Conservation (phyloP, 768 basidiomycete species). For the Suillus sp. region DNA sequence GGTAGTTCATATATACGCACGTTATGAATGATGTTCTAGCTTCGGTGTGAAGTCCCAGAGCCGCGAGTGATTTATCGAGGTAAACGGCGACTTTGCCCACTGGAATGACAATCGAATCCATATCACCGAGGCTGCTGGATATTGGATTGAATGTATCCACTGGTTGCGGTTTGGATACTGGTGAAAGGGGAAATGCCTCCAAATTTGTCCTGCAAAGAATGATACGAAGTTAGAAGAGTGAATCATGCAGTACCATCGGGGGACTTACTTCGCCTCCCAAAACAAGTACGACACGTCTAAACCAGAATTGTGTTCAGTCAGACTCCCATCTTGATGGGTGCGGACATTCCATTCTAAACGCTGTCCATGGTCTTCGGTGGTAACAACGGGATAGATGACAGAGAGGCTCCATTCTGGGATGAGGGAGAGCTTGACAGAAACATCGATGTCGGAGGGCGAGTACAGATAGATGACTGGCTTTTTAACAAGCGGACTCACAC, state of each 20-base stretch:
- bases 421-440: no score
- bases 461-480: conserved; percentile 10
- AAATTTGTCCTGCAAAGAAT: background rate
- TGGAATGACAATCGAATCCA: background rate
- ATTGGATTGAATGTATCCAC: background rate
- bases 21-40: background rate
- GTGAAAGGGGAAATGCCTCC: background rate
- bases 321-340: background rate
- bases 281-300: background rate
- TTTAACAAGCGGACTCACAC: no score
- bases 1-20: background rate
- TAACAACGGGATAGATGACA: background rate
- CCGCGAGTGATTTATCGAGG: background rate
- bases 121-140: background rate
- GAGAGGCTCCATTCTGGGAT: conserved; percentile 8
- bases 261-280: background rate
- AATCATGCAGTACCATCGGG: background rate
- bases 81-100: background rate
- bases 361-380: background rate
- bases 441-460: conserved; percentile 6
- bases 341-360: background rate
- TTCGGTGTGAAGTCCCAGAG: background rate
- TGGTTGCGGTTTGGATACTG: background rate
- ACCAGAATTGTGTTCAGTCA: background rate
- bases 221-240: no score